These are phyloP conservation scores for Leptographium flavum DNA, from an alignment of 2,329 filamentous ascomycete genomes.

Conservation along the genomic window DNA sequence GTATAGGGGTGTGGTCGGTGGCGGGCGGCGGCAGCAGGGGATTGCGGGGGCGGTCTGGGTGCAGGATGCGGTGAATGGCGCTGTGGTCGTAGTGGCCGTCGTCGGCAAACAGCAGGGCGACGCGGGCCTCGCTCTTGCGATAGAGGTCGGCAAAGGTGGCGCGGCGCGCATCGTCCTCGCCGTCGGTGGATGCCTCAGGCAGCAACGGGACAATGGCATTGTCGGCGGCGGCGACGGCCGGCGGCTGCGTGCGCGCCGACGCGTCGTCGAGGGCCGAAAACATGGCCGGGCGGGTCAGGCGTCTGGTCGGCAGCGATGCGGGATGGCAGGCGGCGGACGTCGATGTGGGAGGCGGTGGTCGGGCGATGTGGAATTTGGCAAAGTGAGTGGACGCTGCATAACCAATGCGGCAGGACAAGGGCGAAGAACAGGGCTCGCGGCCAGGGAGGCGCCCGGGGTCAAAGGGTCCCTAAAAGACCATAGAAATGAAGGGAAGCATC, in stretches of 20 bases:
- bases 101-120: constrained; percentile 58
- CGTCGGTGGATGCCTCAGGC: constrained; percentile 46
- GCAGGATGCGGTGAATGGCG: constrained; percentile 38
- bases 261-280: constrained; percentile 49
- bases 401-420: constrained; percentile 6
- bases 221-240: constrained; percentile 23
- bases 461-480: constrained; percentile 33
- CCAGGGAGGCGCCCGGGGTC: constrained; percentile 30
- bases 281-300: constrained; percentile 30
- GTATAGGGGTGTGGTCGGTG: constrained; percentile 43
- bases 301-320: background rate
- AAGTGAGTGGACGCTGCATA: constrained; percentile 7
- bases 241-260: constrained; percentile 33
- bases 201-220: constrained; percentile 30
- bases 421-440: constrained; percentile 27
- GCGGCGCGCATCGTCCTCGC: constrained; percentile 57
- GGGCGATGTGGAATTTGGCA: constrained; percentile 14
- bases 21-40: constrained; percentile 36
- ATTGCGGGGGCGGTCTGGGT: constrained; percentile 20
- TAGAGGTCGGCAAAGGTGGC: constrained; percentile 66
- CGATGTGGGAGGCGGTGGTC: constrained; percentile 14
- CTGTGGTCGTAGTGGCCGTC: constrained; percentile 37
- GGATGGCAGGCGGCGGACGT: constrained; percentile 1
- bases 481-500: constrained; percentile 34
- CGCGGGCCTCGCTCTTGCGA: constrained; percentile 60